Conservation (phyloP, 805 yeast species). For the Saturnispora saitoi region DNA sequence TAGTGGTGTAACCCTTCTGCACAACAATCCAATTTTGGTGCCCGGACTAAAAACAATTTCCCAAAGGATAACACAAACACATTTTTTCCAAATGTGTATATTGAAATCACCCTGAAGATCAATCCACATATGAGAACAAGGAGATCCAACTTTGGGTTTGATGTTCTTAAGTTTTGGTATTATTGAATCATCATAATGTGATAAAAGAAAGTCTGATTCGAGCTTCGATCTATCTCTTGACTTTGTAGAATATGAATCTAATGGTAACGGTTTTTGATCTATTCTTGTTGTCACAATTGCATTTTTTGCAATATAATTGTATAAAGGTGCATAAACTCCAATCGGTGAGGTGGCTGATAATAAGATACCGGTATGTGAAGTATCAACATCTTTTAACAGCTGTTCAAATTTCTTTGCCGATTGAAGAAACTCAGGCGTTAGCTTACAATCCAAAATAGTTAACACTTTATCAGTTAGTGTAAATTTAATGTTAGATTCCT, state of each 20-base stretch:
- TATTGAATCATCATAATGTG: conserved; percentile 15
- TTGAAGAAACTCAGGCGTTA: conserved; percentile 34
- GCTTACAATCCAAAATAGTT: conserved; percentile 31
- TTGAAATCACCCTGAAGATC: conserved; percentile 57
- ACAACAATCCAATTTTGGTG: conserved; percentile 25
- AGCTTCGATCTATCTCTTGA: conserved; percentile 57
- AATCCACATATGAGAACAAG: conserved; percentile 68
- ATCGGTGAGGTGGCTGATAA: conserved; percentile 50
- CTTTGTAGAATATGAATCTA: conserved; percentile 70
- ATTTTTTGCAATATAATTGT: conserved; percentile 43
- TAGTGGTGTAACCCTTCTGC: conserved; percentile 21
- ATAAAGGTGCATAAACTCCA: conserved; percentile 52
- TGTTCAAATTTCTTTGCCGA: conserved; percentile 40
- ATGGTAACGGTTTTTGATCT: conserved; percentile 41
- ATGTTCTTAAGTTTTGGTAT: conserved; percentile 15
- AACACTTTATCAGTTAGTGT: conserved; percentile 46
- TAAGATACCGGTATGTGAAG: conserved; percentile 41
- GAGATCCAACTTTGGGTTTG: conserved; percentile 49
- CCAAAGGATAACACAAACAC: conserved; percentile 39
- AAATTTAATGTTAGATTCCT: conserved; percentile 45
- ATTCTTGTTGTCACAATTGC: conserved; percentile 40
- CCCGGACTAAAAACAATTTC: conserved; percentile 51
- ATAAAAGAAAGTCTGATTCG: conserved; percentile 53
- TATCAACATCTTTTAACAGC: conserved; percentile 24
- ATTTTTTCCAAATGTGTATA: conserved; percentile 47